Evolutionary conservation across 2,329 filamentous ascomycete species (phyloP).

Genomic region (Cytospora chrysosperma): DNA sequence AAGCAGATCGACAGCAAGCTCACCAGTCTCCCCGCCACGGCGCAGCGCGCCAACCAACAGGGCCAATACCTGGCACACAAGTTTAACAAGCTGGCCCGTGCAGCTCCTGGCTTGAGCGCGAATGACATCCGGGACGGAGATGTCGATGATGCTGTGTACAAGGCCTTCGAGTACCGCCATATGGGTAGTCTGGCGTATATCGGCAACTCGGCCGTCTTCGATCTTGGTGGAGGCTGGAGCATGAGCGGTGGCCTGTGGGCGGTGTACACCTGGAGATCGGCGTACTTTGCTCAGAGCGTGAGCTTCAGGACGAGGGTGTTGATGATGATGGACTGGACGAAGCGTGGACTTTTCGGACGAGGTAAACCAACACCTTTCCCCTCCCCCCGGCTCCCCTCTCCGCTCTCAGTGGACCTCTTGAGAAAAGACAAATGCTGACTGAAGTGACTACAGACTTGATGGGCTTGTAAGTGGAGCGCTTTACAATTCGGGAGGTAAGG

Average conservation of each 20-base stretch:
- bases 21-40: conserved; percentile 90
- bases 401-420: not conserved
- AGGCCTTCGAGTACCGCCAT: conserved; percentile 91
- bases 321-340: conserved; percentile 98
- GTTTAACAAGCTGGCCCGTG: conserved; percentile 84
- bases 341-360: conserved; percentile 90
- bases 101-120: conserved; percentile 69
- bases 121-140: conserved; percentile 89
- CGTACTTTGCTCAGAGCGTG: conserved; percentile 97
- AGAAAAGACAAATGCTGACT: conserved; percentile 14
- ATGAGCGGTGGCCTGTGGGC: conserved; percentile 83
- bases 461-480: conserved; percentile 32
- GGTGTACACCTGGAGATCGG: conserved; percentile 92
- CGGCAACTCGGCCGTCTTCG: conserved; percentile 94
- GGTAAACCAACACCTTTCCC: conserved; percentile 55
- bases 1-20: conserved; percentile 92
- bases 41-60: conserved; percentile 95
- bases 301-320: conserved; percentile 85
- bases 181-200: conserved; percentile 91
- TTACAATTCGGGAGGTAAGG: not conserved
- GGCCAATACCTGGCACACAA: conserved; percentile 90
- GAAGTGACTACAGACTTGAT: conserved; percentile 34
- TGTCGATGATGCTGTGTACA: conserved; percentile 87
- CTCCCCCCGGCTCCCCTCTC: not conserved
- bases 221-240: conserved; percentile 74